These are phyloP conservation scores for Candida smagusa DNA, from an alignment of 1,139 yeast genomes.

Conservation along the genomic window DNA sequence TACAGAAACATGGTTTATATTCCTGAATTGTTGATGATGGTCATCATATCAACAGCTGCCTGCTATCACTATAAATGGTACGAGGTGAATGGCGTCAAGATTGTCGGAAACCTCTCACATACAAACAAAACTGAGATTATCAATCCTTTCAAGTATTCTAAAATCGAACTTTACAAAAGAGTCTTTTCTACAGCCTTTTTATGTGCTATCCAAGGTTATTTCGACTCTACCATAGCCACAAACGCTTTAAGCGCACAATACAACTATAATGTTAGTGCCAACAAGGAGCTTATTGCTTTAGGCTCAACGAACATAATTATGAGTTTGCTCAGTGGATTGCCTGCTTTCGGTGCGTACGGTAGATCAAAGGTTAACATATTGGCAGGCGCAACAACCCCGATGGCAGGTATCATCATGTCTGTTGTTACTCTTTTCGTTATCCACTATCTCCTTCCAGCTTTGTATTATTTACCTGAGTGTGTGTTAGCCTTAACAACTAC, in stretches of 20 bases:
- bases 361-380: slow-evolving; percentile 32
- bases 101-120: slow-evolving; percentile 23
- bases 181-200: slow-evolving; percentile 28
- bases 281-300: slow-evolving; percentile 32
- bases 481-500: slow-evolving; percentile 34
- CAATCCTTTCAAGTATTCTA: slow-evolving; percentile 22
- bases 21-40: slow-evolving; percentile 34
- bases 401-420: slow-evolving; percentile 30
- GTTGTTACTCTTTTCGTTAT: slow-evolving; percentile 21
- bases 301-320: slow-evolving; percentile 28
- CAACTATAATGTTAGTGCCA: slow-evolving; percentile 30
- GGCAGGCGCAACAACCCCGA: slow-evolving; percentile 34
- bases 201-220: slow-evolving; percentile 31
- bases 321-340: slow-evolving; percentile 30
- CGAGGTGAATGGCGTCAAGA: slow-evolving; percentile 22
- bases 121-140: slow-evolving; percentile 11
- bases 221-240: slow-evolving; percentile 34
- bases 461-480: slow-evolving; percentile 31
- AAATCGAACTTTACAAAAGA: slow-evolving; percentile 19
- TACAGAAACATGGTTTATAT: slow-evolving; percentile 23
- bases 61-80: slow-evolving; percentile 24
- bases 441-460: slow-evolving; percentile 21
- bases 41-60: slow-evolving; percentile 24
- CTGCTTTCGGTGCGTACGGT: slow-evolving; percentile 38
- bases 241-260: slow-evolving; percentile 30